Conservation (phyloP, 1,284 basidiomycete genomes). For the Leccinum idahoense region DNA sequence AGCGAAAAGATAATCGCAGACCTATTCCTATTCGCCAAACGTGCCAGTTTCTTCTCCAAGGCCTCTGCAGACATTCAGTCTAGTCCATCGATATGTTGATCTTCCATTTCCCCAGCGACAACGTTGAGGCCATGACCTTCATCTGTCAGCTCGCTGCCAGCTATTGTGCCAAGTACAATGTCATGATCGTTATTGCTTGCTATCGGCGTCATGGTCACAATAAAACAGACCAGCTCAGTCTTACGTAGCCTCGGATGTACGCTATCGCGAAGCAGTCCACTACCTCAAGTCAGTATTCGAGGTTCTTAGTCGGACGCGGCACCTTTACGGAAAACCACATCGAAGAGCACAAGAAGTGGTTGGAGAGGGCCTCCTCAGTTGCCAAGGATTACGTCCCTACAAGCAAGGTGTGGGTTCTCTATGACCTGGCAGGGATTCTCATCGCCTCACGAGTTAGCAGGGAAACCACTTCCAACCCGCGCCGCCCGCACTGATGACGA, state of each 20-base stretch:
- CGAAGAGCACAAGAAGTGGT: constrained; percentile 97
- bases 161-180: constrained; percentile 97
- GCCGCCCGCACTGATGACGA: constrained; percentile 79
- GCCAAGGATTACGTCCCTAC: constrained; percentile 94
- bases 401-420: constrained; percentile 92
- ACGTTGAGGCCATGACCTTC: constrained; percentile 96
- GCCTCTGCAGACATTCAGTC: not conserved
- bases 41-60: constrained; percentile 13
- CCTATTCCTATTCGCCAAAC: constrained; percentile 38
- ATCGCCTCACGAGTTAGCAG: constrained; percentile 91
- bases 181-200: constrained; percentile 97
- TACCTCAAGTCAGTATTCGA: constrained; percentile 87
- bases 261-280: constrained; percentile 94
- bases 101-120: constrained; percentile 99
- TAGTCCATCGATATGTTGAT: constrained; percentile 96
- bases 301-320: constrained; percentile 86
- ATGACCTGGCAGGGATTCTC: constrained; percentile 99
- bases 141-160: constrained; percentile 98
- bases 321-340: constrained; percentile 96
- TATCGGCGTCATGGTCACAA: constrained; percentile 99
- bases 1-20: constrained; percentile 56
- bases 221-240: constrained; percentile 98
- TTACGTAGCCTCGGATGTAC: constrained; percentile 99
- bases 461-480: constrained; percentile 85
- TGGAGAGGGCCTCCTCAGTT: constrained; percentile 88